These are phyloP conservation scores for Calocera cornea DNA, from an alignment of 768 basidiomycete species.

Conservation along the genomic window DNA sequence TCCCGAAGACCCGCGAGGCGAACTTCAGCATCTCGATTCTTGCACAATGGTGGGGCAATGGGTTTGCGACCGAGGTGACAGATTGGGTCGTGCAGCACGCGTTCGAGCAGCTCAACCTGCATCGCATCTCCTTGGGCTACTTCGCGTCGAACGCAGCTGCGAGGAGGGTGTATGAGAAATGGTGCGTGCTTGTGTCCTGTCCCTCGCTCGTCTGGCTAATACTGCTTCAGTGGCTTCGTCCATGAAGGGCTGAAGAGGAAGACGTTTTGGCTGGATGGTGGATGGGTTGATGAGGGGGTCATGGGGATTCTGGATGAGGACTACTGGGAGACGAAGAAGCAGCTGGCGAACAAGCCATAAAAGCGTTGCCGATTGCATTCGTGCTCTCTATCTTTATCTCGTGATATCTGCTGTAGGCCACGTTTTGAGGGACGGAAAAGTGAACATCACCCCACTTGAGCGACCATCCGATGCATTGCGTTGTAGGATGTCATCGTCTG, in stretches of 20 bases:
- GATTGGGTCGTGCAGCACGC: constrained; percentile 31
- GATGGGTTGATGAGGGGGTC: not conserved
- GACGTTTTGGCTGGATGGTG: not conserved
- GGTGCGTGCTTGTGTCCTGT: constrained; percentile 23
- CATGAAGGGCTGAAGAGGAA: not conserved
- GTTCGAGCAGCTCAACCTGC: constrained; percentile 30
- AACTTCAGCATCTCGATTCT: constrained; percentile 24
- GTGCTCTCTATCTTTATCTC: too few species aligned
- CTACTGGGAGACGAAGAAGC: not conserved
- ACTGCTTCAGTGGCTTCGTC: not conserved
- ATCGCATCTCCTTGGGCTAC: constrained; percentile 31
- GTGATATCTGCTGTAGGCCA: too few species aligned
- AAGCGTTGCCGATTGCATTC: too few species aligned
- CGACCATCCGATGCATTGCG: too few species aligned
- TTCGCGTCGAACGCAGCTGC: constrained; percentile 30
- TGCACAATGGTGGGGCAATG: constrained; percentile 27
- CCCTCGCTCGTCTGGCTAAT: not conserved
- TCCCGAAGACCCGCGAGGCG: constrained; percentile 22
- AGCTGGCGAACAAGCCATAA: too few species aligned
- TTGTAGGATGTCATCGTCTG: too few species aligned
- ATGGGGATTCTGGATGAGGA: not conserved
- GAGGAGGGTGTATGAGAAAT: constrained; percentile 29
- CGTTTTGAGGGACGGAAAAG: too few species aligned
- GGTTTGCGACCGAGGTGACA: constrained; percentile 32
- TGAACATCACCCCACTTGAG: too few species aligned